phyloP scores from a whole-genome alignment of 305 asterid species.

The Caryopteris hybrid region DNA sequence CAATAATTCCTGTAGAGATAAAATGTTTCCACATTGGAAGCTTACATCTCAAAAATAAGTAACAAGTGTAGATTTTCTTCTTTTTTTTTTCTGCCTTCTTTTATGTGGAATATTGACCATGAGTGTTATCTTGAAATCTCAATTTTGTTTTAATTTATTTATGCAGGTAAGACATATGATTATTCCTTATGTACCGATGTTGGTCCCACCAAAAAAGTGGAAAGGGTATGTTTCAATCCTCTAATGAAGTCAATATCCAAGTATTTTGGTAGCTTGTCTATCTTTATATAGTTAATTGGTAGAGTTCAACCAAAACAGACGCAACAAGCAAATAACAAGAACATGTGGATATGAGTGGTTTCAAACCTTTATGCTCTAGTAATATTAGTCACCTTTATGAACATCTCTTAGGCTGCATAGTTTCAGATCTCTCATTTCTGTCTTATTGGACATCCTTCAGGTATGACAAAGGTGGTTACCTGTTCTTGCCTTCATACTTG shows the following conservation, averaged over 20 bases:
- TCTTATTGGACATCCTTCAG: conserved; percentile 36
- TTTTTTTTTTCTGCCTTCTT: background rate
- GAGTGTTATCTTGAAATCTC: conserved; percentile 23
- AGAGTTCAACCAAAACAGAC: background rate
- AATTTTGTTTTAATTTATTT: conserved; percentile 2
- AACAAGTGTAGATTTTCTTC: background rate
- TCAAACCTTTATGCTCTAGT: conserved; percentile 2
- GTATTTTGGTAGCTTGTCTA: background rate
- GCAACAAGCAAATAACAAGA: background rate
- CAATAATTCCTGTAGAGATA: background rate
- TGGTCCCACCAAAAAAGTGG: conserved; percentile 96
- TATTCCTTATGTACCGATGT: conserved; percentile 90
- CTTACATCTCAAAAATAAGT: background rate
- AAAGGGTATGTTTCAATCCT: conserved; percentile 53
- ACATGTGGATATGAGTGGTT: background rate
- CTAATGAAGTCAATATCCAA: background rate
- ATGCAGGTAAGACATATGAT: conserved; percentile 73
- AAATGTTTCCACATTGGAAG: conserved; percentile 11
- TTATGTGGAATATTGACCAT: no score
- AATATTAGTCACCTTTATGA: background rate
- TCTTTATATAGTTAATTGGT: background rate
- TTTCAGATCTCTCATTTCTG: conserved; percentile 7
- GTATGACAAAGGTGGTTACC: conserved; percentile 91
- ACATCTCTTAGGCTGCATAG: conserved; percentile 8
- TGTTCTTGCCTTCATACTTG: conserved; percentile 83